Percentiles rank a stretch among this genome's conserved stretches.
Evolutionary conservation across 192 early-diverging fungal genomes (phyloP).

Genomic region (Allomyces javanicus): DNA sequence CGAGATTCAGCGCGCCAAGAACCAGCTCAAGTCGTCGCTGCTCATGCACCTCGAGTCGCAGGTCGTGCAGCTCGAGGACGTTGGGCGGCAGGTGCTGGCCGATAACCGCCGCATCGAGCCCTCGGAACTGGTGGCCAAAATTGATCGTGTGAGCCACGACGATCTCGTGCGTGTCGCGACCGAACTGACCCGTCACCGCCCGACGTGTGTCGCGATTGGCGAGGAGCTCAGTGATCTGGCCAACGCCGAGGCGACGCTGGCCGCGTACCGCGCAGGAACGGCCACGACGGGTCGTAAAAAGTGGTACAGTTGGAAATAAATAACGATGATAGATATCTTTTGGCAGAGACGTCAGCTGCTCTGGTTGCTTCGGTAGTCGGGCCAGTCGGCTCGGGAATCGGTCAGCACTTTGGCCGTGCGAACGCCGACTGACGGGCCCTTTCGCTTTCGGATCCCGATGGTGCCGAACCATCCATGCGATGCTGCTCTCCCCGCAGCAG

Average conservation of each 20-base stretch:
- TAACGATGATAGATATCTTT: too few species aligned
- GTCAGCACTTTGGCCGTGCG: too few species aligned
- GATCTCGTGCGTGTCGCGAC: conserved; percentile 62
- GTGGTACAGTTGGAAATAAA: too few species aligned
- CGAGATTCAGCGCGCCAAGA: conserved; percentile 75
- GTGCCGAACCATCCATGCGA: too few species aligned
- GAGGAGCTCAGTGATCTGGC: not conserved
- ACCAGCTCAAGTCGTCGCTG: conserved; percentile 78
- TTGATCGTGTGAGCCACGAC: conserved; percentile 52
- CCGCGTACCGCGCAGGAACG: not conserved
- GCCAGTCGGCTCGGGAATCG: too few species aligned
- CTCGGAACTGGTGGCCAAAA: conserved; percentile 51
- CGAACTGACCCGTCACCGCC: conserved; percentile 13
- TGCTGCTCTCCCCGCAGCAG: too few species aligned
- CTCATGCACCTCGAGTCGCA: conserved; percentile 88
- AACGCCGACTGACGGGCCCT: too few species aligned
- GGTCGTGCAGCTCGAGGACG: conserved; percentile 84
- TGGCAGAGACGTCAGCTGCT: too few species aligned
- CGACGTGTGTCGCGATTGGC: not conserved
- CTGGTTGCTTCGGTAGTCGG: too few species aligned
- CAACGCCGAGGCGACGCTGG: not conserved
- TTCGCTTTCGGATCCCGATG: too few species aligned
- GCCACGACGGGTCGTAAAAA: too few species aligned
- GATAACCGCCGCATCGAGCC: not conserved
- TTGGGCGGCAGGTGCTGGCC: conserved; percentile 63